phyloP scores from a whole-genome alignment of 108 stramenopile genomes.

The Conticribra guillardii region DNA sequence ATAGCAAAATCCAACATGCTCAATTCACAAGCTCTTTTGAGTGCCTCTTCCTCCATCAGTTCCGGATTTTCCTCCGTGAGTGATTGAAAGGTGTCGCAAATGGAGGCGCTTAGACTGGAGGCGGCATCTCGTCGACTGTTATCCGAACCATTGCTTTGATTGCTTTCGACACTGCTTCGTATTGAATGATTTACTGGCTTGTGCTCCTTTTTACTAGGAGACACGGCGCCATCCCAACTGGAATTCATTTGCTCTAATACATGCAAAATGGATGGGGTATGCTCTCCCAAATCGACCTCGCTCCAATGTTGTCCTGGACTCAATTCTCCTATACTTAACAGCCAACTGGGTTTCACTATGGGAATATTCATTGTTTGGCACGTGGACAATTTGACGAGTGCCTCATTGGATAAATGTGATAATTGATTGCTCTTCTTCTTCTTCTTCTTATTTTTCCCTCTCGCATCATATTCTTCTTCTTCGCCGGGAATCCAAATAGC shows the following conservation, averaged over 20 bases:
- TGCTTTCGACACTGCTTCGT: constrained; percentile 5
- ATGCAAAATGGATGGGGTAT: constrained; percentile 26
- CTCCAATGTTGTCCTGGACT: constrained; percentile 54
- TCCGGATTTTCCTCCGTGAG: constrained; percentile 54
- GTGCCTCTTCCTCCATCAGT: constrained; percentile 50
- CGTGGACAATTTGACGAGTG: constrained; percentile 12
- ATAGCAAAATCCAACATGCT: constrained; percentile 68
- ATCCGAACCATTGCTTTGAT: constrained; percentile 1
- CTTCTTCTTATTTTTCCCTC: no score
- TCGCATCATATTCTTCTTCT: not conserved
- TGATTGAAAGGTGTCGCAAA: constrained; percentile 48
- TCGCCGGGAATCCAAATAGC: constrained; percentile 35
- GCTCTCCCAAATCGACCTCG: constrained; percentile 40
- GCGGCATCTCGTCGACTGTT: constrained; percentile 24
- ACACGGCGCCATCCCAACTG: no score
- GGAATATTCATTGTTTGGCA: constrained; percentile 33
- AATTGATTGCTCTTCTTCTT: not conserved
- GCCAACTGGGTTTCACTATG: constrained; percentile 32
- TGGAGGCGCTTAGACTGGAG: constrained; percentile 47
- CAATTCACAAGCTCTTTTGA: constrained; percentile 62
- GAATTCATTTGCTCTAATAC: constrained; percentile 16
- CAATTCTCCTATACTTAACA: constrained; percentile 23
- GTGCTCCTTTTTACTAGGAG: no score
- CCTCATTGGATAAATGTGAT: constrained; percentile 22
- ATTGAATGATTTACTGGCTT: not conserved